A percentile compares a stretch with the other conserved stretches of the same genome.
These are phyloP conservation scores for Penicillium sp. DNA, from an alignment of 2,329 filamentous ascomycete species.

Conservation along the genomic window DNA sequence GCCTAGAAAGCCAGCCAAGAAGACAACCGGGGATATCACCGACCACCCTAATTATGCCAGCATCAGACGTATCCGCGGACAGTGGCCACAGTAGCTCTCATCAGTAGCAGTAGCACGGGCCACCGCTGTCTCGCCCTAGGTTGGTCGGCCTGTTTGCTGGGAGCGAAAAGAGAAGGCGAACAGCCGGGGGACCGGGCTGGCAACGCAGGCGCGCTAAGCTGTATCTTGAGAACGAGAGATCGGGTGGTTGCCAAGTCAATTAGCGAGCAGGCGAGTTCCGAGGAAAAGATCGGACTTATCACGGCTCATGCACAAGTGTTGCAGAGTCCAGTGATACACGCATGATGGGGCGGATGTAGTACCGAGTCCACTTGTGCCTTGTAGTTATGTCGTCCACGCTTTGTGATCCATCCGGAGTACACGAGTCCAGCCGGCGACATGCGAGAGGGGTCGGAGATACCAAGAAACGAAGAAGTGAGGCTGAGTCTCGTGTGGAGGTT, in stretches of 20 bases:
- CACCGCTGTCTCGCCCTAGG: not conserved
- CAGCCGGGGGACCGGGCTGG: not conserved
- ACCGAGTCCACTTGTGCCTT: not conserved
- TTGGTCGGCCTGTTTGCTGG: not conserved
- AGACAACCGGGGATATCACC: not conserved
- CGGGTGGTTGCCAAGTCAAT: not conserved
- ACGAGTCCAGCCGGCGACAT: not conserved
- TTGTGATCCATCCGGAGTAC: not conserved
- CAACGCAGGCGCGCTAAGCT: not conserved
- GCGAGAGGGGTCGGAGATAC: not conserved
- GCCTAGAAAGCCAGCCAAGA: not conserved
- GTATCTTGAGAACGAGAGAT: not conserved
- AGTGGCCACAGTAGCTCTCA: not conserved
- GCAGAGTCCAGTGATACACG: not conserved
- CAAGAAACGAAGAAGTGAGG: not conserved
- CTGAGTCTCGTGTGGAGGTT: not conserved
- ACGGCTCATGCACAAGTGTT: not conserved
- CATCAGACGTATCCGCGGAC: not conserved
- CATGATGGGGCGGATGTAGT: not conserved
- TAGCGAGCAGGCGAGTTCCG: not conserved
- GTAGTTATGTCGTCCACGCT: not conserved
- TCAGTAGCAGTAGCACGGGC: not conserved
- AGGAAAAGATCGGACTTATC: not conserved
- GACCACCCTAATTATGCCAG: not conserved
- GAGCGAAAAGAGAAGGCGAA: not conserved